Evolutionary conservation across 768 basidiomycete species (phyloP).

Genomic region (Tephrocybe sp.): DNA sequence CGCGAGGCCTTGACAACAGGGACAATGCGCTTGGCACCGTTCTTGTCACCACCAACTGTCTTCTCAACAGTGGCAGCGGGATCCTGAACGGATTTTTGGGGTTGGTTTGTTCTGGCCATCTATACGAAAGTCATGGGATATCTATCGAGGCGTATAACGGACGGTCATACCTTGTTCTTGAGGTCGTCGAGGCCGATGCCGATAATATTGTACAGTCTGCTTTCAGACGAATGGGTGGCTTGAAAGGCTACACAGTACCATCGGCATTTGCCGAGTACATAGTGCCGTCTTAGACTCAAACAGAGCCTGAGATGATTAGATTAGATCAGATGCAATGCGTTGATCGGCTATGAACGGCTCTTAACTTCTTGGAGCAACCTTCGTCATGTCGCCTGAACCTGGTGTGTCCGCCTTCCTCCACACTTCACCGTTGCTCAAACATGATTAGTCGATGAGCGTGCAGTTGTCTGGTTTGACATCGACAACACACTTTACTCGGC

Average conservation of each 20-base stretch:
- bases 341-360: not conserved
- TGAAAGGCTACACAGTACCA: slow-evolving; percentile 45
- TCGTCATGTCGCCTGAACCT: slow-evolving; percentile 11
- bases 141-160: slow-evolving; percentile 4
- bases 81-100: slow-evolving; percentile 64
- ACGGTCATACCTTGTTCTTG: slow-evolving; percentile 47
- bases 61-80: slow-evolving; percentile 72
- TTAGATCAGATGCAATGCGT: slow-evolving; percentile 19
- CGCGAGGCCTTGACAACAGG: slow-evolving; percentile 84
- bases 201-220: slow-evolving; percentile 36
- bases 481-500: slow-evolving; percentile 89
- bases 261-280: slow-evolving; percentile 22
- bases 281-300: not conserved
- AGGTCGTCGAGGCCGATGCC: slow-evolving; percentile 53
- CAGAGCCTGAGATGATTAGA: slow-evolving; percentile 20
- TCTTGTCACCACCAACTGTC: slow-evolving; percentile 85
- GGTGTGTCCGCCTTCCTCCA: slow-evolving; percentile 6
- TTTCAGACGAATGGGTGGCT: slow-evolving; percentile 37
- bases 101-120: slow-evolving; percentile 88
- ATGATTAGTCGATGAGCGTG: slow-evolving; percentile 47
- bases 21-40: slow-evolving; percentile 84
- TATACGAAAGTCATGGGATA: slow-evolving; percentile 14
- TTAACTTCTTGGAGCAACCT: too few species aligned
- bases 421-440: not conserved
- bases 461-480: slow-evolving; percentile 79